phyloP scores from a whole-genome alignment of 768 basidiomycete genomes.

The Leccinellum luteum region DNA sequence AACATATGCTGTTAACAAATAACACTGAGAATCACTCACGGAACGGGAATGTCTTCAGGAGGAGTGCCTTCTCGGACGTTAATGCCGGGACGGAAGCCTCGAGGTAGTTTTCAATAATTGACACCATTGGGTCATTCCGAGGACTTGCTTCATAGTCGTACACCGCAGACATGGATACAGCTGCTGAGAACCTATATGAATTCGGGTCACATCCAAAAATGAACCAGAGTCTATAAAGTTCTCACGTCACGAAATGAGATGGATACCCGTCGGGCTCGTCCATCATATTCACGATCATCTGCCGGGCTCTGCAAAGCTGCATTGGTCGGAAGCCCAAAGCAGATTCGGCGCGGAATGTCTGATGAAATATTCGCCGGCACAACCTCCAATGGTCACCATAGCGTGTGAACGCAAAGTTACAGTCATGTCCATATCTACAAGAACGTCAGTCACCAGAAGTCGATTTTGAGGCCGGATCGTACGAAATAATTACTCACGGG shows the following conservation, averaged over 20 bases:
- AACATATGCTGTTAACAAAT: conserved; percentile 1
- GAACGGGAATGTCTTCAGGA: conserved; percentile 1
- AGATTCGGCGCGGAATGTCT: neutral
- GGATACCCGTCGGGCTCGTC: neutral
- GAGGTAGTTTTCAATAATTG: neutral
- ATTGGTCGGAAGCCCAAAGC: neutral
- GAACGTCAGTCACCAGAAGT: neutral
- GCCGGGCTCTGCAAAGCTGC: conserved; percentile 1
- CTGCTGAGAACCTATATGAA: neutral
- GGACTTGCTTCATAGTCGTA: neutral
- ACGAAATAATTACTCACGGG: neutral
- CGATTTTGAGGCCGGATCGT: neutral
- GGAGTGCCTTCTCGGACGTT: neutral
- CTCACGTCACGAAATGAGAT: neutral
- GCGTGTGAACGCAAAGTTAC: conserved; percentile 1
- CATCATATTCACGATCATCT: neutral
- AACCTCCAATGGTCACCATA: conserved; percentile 6
- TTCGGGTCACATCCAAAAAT: neutral
- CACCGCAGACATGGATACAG: neutral
- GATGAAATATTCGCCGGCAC: conserved; percentile 5
- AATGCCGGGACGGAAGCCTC: neutral
- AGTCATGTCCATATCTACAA: conserved; percentile 4
- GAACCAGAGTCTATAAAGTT: neutral
- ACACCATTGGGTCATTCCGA: conserved; percentile 4
- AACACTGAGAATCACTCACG: conserved; percentile 10